Base-by-base conservation (phyloP, 441 rosid genomes). In the Pelargonium citronellum region DNA sequence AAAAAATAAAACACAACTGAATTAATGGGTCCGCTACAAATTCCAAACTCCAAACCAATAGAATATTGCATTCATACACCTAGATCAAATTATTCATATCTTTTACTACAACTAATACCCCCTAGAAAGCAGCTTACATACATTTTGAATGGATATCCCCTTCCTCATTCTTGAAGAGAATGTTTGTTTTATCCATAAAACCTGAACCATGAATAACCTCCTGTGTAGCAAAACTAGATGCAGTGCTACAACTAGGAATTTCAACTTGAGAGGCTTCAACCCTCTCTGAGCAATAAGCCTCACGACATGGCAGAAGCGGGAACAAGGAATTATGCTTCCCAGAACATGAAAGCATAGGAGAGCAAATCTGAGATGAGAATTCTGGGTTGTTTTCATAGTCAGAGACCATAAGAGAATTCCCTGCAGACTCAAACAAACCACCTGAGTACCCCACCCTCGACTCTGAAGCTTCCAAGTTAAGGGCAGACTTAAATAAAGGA, bases 321-420 rank as follows among this genome's bases (percentile, higher is more conserved):
- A 46, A 72, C 82, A 83, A 82, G 47, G 81, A 84, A 53, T 79
- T 79, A 13, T 78, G 74, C 83, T 86, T 81, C 51, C 83, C 83
- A 70, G 87, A 83, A 73, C 74, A 65, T 69, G 85, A 73, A 17
- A 17, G 80, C 73, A 79, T 57, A 13, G 74, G 78, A 65, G 81
- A 83, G 77, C 71, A 69, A 68, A 73, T 77, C 51, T 69, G 70
- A 64, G 57, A 77, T 12, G 74, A 61, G 10, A 68, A 39, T 64
- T 81, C 86, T 69, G 79, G 27, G 15, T 74, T 80, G 15, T 74
- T 80, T 53, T 70, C 68, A 73, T 67, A 75, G 37, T 65, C 76
- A 55, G 53, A 72, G 55, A 17, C 62, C 63, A 46, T 15, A n/a
- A 62, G 44, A 55, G 46, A 55, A 11, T 1, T 69, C 47, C 24